Evolutionary conservation across 257 asterid genomes (phyloP), one percentile per base, ranked within the genome.

Genomic region (Vinca minor): DNA sequence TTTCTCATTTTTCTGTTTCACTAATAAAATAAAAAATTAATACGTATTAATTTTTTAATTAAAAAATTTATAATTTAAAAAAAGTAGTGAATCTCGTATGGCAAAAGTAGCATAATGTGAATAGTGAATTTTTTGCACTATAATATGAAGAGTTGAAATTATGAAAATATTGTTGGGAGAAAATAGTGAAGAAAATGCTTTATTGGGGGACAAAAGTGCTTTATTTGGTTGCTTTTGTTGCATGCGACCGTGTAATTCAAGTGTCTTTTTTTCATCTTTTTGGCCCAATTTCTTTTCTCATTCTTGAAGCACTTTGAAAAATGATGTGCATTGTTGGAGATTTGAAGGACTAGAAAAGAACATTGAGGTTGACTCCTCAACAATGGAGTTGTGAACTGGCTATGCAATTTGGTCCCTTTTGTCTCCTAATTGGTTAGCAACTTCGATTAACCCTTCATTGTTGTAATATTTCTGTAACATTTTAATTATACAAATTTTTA

Each of bases 311-410:
- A 76, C 67, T 68, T 79, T 76, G 74, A 62, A 66, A 67, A 70
- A 72, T 77, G 84, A 77, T 76, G 79, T 70, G 67, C 67, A 76
- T 72, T 80, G 88, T 75, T 72, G 94, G 85, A 76, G 71, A 78
- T 69, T 75, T 73, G 74, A 76, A 75, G 76, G 83, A 61, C 66
- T 68, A 64, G 23, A 77, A 74, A 78, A 72, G 77, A 74, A 80
- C 76, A 76, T 59, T 86, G 95, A 84, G 68, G 86, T 87, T 81
- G 96, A 89, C 91, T 79, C 79, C 70, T 73, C 87, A 84, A 65
- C 92, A 71, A 84, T 77, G 83, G 80, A 78, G 64, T 69, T 75
- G 63, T 75, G 74, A 73, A 65, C 71, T 68, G 74, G 71, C 77
- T 52, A 56, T 67, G 76, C 74, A 77, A 52, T 67, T 69, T 76